Evolutionary conservation across 768 basidiomycete species (phyloP), one percentile per base, ranked within the genome.

Genomic region (Grammothele lineata): DNA sequence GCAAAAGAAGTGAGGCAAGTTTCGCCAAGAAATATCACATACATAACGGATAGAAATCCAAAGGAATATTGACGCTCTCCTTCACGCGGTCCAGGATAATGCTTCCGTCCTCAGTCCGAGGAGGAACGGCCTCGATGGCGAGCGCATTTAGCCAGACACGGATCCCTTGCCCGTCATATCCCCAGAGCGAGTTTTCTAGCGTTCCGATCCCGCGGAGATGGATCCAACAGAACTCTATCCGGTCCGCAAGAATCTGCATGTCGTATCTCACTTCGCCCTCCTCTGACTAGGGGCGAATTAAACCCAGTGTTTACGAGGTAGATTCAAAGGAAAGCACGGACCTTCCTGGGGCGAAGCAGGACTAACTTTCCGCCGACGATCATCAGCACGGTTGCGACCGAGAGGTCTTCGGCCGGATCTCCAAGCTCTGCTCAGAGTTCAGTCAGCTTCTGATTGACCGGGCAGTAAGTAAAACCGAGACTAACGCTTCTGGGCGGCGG

Each of bases 211-310:
- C 95, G 32, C 87, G 81, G 35, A 99, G 73, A 71, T 97, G 95
- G 44, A 94, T 96, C 95, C 95, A 99, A 66, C 94, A 99, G 61
- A 96, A 93, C 62, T 99, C 95, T 54, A 98, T 90, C n/a, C 85
- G 81, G 51, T 96, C 92, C 0, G 95, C 92, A 36, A 99, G 85
- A 25, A 98, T 87, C 62, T 97, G 95, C 76, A 97, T 85, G 66
- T 97, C 95, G 60, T 99, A 99, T 57, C 85, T 90, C 63, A 95
- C 90, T 70, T 97, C 93, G 56, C 89, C 83, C 46, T 81, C 73
- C 1, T 80, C 87, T 2, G 90, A 82, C 89, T 93, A 41, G 35
- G n/a, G 6, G 41, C n/a, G n/a, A n/a, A n/a, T n/a, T n/a, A n/a
- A n/a, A n/a, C n/a, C n/a, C n/a, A n/a, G n/a, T n/a, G n/a, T n/a